These are phyloP conservation scores for Tulasnella sp. DNA, from an alignment of 768 basidiomycete genomes.

Conservation along the genomic window DNA sequence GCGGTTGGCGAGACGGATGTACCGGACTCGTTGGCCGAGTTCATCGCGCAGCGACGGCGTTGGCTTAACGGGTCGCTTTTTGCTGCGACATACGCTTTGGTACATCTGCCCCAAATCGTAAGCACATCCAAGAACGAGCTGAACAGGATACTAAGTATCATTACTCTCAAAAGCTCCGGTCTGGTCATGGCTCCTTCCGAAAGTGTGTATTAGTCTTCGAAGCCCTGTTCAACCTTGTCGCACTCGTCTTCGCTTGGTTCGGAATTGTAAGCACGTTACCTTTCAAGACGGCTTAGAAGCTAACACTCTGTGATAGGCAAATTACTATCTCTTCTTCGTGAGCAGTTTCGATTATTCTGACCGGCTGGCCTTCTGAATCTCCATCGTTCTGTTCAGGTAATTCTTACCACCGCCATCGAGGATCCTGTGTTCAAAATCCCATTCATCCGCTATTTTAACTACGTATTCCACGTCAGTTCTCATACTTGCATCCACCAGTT, in stretches of 20 bases:
- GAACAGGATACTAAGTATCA: background rate
- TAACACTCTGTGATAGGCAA: constrained; percentile 60
- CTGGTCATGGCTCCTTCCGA: constrained; percentile 77
- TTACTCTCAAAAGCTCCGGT: constrained; percentile 50
- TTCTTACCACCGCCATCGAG: constrained; percentile 87
- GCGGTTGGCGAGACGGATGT: constrained; percentile 55
- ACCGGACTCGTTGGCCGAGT: constrained; percentile 74
- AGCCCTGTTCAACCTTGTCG: constrained; percentile 84
- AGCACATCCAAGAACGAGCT: background rate
- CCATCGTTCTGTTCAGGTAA: constrained; percentile 54
- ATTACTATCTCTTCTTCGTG: constrained; percentile 94
- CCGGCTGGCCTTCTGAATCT: background rate
- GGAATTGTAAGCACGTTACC: constrained; percentile 62
- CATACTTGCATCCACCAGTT: constrained; percentile 11
- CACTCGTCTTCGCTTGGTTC: constrained; percentile 92
- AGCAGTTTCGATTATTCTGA: constrained; percentile 41
- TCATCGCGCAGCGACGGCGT: constrained; percentile 87
- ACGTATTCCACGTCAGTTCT: constrained; percentile 64
- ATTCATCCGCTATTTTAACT: constrained; percentile 74
- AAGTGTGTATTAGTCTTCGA: constrained; percentile 78
- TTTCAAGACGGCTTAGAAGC: background rate
- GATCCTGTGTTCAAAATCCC: constrained; percentile 65
- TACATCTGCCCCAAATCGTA: constrained; percentile 75
- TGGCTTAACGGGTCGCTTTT: constrained; percentile 95
- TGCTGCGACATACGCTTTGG: constrained; percentile 90